Evolutionary conservation across 139 green algal genomes (phyloP).

Genomic region (Asterochloris sp.): DNA sequence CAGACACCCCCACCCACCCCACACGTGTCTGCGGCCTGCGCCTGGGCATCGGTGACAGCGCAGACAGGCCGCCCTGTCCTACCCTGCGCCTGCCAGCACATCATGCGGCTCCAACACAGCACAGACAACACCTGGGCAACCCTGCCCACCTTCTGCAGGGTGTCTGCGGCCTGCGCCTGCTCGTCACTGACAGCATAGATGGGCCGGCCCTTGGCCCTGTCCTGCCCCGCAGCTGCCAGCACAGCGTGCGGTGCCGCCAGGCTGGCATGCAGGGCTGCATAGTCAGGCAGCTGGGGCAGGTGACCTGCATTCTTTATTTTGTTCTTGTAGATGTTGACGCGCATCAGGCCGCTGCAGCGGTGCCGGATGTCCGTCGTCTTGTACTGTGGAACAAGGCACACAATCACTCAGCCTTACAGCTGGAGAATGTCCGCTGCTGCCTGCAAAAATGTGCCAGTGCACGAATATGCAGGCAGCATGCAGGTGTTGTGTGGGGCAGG

Average conservation of each 20-base stretch:
- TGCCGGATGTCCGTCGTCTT: constrained; percentile 81
- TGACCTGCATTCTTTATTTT: constrained; percentile 37
- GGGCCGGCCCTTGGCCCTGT: constrained; percentile 15
- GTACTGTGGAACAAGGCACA: constrained; percentile 53
- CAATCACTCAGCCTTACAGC: not conserved
- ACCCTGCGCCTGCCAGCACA: no score
- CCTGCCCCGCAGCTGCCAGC: constrained; percentile 31
- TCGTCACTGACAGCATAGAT: constrained; percentile 39
- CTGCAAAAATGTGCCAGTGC: no score
- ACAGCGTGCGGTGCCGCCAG: constrained; percentile 57
- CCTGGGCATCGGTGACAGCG: not conserved
- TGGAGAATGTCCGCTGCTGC: no score
- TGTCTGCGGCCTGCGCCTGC: constrained; percentile 29
- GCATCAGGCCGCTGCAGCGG: constrained; percentile 51
- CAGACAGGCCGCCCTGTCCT: not conserved
- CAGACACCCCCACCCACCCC: not conserved
- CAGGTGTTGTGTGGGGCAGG: no score
- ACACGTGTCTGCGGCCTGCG: not conserved
- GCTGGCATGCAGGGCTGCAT: constrained; percentile 32
- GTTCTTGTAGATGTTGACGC: constrained; percentile 90
- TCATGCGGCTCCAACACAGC: not conserved
- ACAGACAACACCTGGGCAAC: not conserved
- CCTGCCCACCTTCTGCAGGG: constrained; percentile 33
- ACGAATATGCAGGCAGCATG: no score
- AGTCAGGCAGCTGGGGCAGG: constrained; percentile 57